Conservation (phyloP, 2,329 filamentous ascomycete genomes). For the Parafenestella ontariensis region DNA sequence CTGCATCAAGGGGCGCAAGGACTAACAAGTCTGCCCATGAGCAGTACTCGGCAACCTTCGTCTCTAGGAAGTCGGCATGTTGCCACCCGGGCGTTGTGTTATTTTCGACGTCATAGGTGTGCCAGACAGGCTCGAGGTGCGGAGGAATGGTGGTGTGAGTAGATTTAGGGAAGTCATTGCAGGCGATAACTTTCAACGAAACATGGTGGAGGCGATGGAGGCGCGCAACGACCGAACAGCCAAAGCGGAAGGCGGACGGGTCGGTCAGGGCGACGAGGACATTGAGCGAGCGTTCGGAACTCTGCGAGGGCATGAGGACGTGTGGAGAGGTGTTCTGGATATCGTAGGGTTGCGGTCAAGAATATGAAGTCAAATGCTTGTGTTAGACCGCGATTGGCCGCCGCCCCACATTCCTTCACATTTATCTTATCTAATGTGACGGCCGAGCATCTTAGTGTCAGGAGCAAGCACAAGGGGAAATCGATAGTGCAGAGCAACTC, state of each 20-base stretch:
- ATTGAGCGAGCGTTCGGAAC: slow-evolving; percentile 39
- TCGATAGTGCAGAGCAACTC: neutral
- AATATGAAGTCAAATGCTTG: slow-evolving; percentile 4
- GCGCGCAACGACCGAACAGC: slow-evolving; percentile 70
- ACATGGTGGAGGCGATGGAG: slow-evolving; percentile 74
- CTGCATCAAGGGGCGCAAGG: slow-evolving; percentile 82
- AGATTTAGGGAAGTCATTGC: slow-evolving; percentile 33
- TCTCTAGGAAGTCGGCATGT: slow-evolving; percentile 46
- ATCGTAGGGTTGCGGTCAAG: slow-evolving; percentile 7
- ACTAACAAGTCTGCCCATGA: slow-evolving; percentile 89
- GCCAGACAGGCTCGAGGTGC: slow-evolving; percentile 40
- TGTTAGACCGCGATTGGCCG: slow-evolving; percentile 35
- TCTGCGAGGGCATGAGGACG: slow-evolving; percentile 29
- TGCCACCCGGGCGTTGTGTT: slow-evolving; percentile 29
- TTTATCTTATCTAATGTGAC: neutral
- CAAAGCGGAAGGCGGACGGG: slow-evolving; percentile 69
- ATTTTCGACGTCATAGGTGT: slow-evolving; percentile 35
- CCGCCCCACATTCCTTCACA: slow-evolving; percentile 6
- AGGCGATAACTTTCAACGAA: slow-evolving; percentile 47
- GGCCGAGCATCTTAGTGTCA: neutral
- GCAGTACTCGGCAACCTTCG: slow-evolving; percentile 72
- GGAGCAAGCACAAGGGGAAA: neutral
- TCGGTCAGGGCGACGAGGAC: slow-evolving; percentile 73
- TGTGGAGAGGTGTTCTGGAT: slow-evolving; percentile 7
- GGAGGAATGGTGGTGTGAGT: slow-evolving; percentile 29